Evolutionary conservation across 805 yeast species (phyloP).

Genomic region (Candida endomychidarum): DNA sequence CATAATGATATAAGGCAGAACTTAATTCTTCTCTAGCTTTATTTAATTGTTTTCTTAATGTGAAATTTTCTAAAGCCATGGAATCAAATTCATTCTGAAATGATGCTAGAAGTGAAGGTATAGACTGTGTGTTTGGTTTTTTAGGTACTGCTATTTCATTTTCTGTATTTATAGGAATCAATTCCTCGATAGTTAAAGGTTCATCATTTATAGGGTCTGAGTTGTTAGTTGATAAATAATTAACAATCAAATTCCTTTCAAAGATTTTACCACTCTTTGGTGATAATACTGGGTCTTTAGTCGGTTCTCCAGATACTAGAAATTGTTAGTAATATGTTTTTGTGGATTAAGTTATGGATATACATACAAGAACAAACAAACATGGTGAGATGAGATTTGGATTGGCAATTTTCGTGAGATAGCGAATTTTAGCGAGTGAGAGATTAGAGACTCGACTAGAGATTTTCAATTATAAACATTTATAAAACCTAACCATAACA

Average conservation of each 20-base stretch:
- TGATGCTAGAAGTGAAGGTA: conserved; percentile 72
- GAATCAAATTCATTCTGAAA: conserved; percentile 93
- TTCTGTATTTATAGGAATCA: conserved; percentile 40
- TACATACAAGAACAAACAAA: conserved; percentile 23
- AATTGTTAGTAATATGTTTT: conserved; percentile 19
- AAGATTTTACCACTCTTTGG: conserved; percentile 68
- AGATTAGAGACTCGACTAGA: too few species aligned
- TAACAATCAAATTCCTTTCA: conserved; percentile 59
- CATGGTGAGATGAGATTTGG: conserved; percentile 4
- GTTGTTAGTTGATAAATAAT: conserved; percentile 62
- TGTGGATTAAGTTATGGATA: not conserved
- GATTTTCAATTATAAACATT: conserved; percentile 1
- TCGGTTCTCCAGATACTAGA: conserved; percentile 64
- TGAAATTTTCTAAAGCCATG: conserved; percentile 74
- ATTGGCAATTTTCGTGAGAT: too few species aligned
- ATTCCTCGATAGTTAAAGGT: conserved; percentile 55
- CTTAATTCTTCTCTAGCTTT: conserved; percentile 71
- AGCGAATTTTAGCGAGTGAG: too few species aligned
- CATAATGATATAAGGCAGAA: conserved; percentile 76
- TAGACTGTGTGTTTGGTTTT: conserved; percentile 58
- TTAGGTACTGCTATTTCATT: conserved; percentile 33
- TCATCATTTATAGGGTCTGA: conserved; percentile 77
- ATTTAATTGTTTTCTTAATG: conserved; percentile 68
- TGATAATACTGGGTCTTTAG: conserved; percentile 74
- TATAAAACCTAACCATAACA: conserved; percentile 9